Evolutionary conservation across 768 basidiomycete species (phyloP).

Genomic region (Artomyces pyxidatus): DNA sequence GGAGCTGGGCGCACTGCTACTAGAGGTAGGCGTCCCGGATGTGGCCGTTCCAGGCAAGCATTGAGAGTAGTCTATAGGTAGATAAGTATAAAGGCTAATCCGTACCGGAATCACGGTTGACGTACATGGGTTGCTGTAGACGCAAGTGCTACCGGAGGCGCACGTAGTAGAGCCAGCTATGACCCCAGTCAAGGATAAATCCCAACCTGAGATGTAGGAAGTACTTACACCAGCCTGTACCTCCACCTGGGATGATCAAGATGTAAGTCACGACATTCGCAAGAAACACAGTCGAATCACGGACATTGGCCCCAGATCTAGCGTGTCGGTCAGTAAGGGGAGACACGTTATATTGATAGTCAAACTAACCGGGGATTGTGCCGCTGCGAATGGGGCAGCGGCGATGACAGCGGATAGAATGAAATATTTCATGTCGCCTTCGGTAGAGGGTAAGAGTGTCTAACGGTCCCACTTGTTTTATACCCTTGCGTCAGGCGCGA

Average conservation of each 20-base stretch:
- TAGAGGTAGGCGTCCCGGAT: constrained; percentile 5
- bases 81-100: neutral
- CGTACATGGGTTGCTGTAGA: constrained; percentile 20
- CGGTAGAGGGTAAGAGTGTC: too few species aligned
- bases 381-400: constrained; percentile 16
- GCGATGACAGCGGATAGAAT: constrained; percentile 16
- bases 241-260: constrained; percentile 12
- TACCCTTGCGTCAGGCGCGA: too few species aligned
- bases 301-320: constrained; percentile 21
- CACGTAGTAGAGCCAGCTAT: constrained; percentile 22
- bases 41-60: constrained; percentile 21
- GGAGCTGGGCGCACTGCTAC: constrained; percentile 7
- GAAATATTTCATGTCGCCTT: constrained; percentile 16
- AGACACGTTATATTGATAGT: neutral
- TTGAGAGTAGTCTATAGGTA: constrained; percentile 24
- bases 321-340: neutral
- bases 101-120: neutral
- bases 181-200: neutral
- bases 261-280: neutral
- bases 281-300: neutral
- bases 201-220: too few species aligned
- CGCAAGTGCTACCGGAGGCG: constrained; percentile 22
- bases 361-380: constrained; percentile 17
- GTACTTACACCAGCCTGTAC: constrained; percentile 21
- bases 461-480: too few species aligned